Conservation (phyloP, 2,329 filamentous ascomycete genomes). For the Aspergillus arachidicola region DNA sequence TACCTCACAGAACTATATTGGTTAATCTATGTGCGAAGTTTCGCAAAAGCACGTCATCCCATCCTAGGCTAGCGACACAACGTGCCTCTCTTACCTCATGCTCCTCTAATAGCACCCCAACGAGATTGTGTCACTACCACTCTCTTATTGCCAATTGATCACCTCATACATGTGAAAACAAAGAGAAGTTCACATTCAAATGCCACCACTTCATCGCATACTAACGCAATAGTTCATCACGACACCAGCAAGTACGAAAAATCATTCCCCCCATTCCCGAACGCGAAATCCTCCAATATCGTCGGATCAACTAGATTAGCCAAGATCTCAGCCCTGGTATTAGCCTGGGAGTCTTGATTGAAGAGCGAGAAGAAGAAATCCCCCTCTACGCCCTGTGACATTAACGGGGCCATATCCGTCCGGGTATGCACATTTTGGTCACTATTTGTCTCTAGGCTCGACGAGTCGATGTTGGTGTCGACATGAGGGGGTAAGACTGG, state of each 20-base stretch:
- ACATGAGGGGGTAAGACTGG: neutral
- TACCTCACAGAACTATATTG: neutral
- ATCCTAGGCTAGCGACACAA: neutral
- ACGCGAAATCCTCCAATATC: slow-evolving; percentile 29
- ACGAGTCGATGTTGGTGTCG: neutral
- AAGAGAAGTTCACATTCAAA: neutral
- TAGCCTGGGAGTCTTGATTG: slow-evolving; percentile 17
- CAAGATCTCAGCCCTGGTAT: slow-evolving; percentile 25
- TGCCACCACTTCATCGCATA: neutral
- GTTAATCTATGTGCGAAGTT: neutral
- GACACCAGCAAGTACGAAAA: slow-evolving; percentile 17
- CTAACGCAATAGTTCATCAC: slow-evolving; percentile 2
- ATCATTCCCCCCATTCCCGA: slow-evolving; percentile 22
- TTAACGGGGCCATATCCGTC: neutral
- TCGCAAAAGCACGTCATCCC: neutral
- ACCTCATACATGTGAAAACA: neutral
- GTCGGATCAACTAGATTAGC: slow-evolving; percentile 27
- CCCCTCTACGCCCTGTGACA: slow-evolving; percentile 2
- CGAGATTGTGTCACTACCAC: neutral
- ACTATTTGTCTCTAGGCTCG: neutral
- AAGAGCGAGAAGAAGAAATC: slow-evolving; percentile 24
- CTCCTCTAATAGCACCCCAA: neutral
- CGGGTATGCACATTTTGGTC: neutral
- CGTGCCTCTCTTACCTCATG: neutral
- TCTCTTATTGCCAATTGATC: slow-evolving; percentile 1